Percentiles rank a stretch among this genome's conserved stretches.
phyloP scores from a whole-genome alignment of 257 asterid species.

The Primulina eburnea region DNA sequence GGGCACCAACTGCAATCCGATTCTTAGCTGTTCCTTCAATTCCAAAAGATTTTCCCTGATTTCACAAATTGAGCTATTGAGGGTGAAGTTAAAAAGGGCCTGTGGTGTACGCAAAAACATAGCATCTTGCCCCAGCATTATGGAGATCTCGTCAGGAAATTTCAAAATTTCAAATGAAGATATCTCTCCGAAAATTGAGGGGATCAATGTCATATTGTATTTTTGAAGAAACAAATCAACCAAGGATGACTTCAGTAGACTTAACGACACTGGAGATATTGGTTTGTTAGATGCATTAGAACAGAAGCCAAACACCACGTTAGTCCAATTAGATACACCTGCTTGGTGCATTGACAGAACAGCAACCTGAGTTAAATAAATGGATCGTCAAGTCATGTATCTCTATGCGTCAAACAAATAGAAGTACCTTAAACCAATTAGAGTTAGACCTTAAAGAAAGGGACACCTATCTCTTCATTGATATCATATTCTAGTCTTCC shows the following conservation, averaged over 20 bases:
- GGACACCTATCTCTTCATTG: conserved; percentile 68
- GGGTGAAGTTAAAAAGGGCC: conserved; percentile 64
- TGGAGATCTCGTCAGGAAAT: conserved; percentile 74
- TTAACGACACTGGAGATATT: conserved; percentile 40
- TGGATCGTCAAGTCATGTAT: conserved; percentile 14
- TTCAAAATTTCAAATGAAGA: conserved; percentile 66
- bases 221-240: conserved; percentile 61
- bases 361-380: conserved; percentile 50
- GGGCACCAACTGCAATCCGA: conserved; percentile 53
- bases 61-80: conserved; percentile 65
- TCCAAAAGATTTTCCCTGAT: conserved; percentile 56
- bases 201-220: conserved; percentile 61
- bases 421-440: conserved; percentile 17
- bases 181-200: conserved; percentile 62
- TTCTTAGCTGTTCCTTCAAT: conserved; percentile 63
- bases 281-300: conserved; percentile 55
- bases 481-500: conserved; percentile 68
- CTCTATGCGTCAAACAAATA: conserved; percentile 5
- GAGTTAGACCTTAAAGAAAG: conserved; percentile 60
- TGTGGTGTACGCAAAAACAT: conserved; percentile 34
- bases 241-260: conserved; percentile 55
- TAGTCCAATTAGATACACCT: conserved; percentile 53
- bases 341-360: conserved; percentile 68
- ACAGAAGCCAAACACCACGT: conserved; percentile 71
- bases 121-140: conserved; percentile 48